Evolutionary conservation across 2,329 filamentous ascomycete genomes (phyloP).

Genomic region (Westerdykella ornata): DNA sequence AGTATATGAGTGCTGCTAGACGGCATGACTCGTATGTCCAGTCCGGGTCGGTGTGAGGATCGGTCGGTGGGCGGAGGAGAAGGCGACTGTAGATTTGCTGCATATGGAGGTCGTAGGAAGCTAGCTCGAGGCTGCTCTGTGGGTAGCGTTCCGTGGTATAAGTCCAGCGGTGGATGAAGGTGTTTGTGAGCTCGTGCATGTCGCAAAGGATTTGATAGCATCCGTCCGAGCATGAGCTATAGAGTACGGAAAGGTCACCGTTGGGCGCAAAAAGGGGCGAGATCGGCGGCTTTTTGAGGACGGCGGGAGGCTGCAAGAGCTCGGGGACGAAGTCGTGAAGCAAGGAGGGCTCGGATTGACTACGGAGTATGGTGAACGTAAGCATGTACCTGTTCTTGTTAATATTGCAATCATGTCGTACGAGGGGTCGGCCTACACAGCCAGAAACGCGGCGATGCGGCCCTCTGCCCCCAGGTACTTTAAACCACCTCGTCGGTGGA

Average conservation of each 20-base stretch:
- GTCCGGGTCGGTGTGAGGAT: constrained; percentile 13
- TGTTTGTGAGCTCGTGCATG: constrained; percentile 21
- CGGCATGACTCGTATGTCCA: constrained; percentile 30
- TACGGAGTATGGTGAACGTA: constrained; percentile 19
- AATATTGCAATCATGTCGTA: neutral
- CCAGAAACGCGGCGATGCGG: constrained; percentile 20
- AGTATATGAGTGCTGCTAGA: constrained; percentile 28
- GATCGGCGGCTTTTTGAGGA: constrained; percentile 6
- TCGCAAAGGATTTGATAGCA: constrained; percentile 14
- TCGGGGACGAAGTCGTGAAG: constrained; percentile 14
- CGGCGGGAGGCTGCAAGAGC: constrained; percentile 2
- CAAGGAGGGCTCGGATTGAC: constrained; percentile 14
- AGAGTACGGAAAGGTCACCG: constrained; percentile 13
- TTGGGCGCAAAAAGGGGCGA: constrained; percentile 21
- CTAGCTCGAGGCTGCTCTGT: constrained; percentile 8
- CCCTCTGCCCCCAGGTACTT: constrained; percentile 12
- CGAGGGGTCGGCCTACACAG: constrained; percentile 17
- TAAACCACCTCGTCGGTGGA: constrained; percentile 22
- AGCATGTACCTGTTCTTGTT: constrained; percentile 17
- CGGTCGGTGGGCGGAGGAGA: constrained; percentile 10
- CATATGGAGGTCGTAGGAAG: constrained; percentile 17
- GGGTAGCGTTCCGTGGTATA: constrained; percentile 6
- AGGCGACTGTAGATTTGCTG: constrained; percentile 22
- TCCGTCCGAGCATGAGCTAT: constrained; percentile 13
- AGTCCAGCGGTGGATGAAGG: constrained; percentile 16